Conservation (phyloP, 192 early-diverging fungal genomes). For the Oehlia diaphana region DNA sequence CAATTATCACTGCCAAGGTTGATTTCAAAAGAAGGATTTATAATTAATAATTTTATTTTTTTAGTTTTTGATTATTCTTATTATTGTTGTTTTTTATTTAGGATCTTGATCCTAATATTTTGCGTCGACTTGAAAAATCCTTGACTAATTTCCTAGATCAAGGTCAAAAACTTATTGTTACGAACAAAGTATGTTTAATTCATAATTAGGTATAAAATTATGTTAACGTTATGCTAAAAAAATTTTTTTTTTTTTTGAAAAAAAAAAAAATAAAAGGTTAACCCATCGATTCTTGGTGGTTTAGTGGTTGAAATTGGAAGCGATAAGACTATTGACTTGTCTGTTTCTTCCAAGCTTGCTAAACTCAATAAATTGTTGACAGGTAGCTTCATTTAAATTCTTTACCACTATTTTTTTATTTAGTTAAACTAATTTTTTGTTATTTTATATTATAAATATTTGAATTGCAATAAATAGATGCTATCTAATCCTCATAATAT, state of each 20-base stretch:
- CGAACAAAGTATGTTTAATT: constrained; percentile 68
- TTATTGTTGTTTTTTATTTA: constrained; percentile 30
- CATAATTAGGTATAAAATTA: background rate
- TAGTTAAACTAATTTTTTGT: background rate
- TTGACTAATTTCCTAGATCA: constrained; percentile 76
- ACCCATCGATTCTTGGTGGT: constrained; percentile 92
- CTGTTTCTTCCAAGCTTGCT: constrained; percentile 89
- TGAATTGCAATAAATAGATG: background rate
- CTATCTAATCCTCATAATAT: background rate
- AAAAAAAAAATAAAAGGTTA: constrained; percentile 52
- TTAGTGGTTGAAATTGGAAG: constrained; percentile 91
- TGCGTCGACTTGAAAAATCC: constrained; percentile 70
- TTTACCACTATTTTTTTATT: background rate
- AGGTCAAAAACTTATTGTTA: constrained; percentile 80
- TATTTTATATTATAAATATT: too few species aligned
- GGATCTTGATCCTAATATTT: constrained; percentile 74
- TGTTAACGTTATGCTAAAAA: background rate
- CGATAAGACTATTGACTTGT: constrained; percentile 98
- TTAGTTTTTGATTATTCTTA: constrained; percentile 17
- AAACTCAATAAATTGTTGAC: constrained; percentile 94
- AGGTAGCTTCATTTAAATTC: constrained; percentile 36
- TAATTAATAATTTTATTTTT: background rate
- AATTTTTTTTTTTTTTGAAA: background rate
- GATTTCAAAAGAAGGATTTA: background rate
- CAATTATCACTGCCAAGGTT: constrained; percentile 89